These are phyloP conservation scores for Aspergillus sclerotiicarbonarius DNA, from an alignment of 495 filamentous ascomycete genomes.

Conservation along the genomic window DNA sequence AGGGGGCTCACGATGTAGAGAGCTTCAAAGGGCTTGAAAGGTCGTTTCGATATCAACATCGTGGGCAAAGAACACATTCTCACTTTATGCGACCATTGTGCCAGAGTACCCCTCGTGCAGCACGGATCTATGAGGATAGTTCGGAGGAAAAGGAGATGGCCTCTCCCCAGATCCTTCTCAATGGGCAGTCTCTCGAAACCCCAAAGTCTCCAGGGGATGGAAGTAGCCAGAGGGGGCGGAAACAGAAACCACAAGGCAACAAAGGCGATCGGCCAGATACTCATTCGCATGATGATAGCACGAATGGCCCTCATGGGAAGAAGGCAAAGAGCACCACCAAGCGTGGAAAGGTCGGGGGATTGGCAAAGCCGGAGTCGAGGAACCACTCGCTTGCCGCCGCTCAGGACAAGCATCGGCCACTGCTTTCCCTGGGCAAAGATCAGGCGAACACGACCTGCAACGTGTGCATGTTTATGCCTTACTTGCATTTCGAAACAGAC, in stretches of 20 bases:
- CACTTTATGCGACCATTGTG: constrained; percentile 67
- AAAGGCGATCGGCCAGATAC: constrained; percentile 33
- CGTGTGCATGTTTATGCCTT: constrained; percentile 67
- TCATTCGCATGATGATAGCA: constrained; percentile 34
- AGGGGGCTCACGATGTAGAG: constrained; percentile 62
- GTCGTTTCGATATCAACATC: constrained; percentile 63
- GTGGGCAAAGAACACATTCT: constrained; percentile 59
- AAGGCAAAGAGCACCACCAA: constrained; percentile 39
- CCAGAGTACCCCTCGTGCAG: constrained; percentile 53
- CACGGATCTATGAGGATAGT: constrained; percentile 37
- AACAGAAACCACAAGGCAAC: constrained; percentile 26
- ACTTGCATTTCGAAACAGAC: constrained; percentile 65
- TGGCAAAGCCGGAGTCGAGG: constrained; percentile 38
- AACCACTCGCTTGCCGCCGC: constrained; percentile 28
- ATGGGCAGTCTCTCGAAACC: constrained; percentile 14
- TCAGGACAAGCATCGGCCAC: constrained; percentile 24
- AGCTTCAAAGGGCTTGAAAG: constrained; percentile 66
- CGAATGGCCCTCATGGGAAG: constrained; percentile 30
- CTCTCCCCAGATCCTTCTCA: constrained; percentile 21
- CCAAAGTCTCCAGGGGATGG: constrained; percentile 1
- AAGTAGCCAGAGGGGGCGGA: constrained; percentile 14
- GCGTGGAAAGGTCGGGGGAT: constrained; percentile 36
- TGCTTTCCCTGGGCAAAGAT: constrained; percentile 34
- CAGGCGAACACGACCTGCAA: constrained; percentile 32
- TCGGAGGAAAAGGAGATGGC: constrained; percentile 29